Percentiles rank a stretch among this genome's conserved stretches.
Evolutionary conservation across 2,329 filamentous ascomycete genomes (phyloP).

Genomic region (Exophiala mesophila): DNA sequence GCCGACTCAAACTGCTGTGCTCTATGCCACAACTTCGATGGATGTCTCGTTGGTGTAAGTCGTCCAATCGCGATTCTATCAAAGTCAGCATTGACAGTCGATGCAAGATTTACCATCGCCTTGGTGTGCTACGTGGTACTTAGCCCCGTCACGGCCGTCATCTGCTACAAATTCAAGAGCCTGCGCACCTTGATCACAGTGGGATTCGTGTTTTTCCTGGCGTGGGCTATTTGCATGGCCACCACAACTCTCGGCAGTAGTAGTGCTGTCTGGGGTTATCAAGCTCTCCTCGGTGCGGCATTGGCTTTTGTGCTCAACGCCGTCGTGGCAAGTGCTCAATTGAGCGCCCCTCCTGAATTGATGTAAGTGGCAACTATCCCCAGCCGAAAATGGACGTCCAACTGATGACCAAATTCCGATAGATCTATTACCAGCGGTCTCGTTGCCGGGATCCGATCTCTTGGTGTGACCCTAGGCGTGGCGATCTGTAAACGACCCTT

Average conservation of each 20-base stretch:
- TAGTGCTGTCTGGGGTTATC: constrained; percentile 17
- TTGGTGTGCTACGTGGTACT: constrained; percentile 8
- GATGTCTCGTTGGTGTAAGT: constrained; percentile 8
- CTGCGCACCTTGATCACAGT: constrained; percentile 2
- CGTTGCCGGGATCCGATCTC: constrained; percentile 12
- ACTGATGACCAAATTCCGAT: neutral
- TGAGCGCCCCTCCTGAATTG: constrained; percentile 16
- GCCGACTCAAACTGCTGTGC: constrained; percentile 7
- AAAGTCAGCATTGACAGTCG: neutral
- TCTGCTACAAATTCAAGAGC: constrained; percentile 10
- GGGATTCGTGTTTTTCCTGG: constrained; percentile 5
- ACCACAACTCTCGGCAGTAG: constrained; percentile 9
- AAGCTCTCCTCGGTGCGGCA: constrained; percentile 13
- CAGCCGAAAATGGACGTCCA: too few relatives aligned
- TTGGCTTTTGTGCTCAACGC: constrained; percentile 14
- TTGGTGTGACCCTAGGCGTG: constrained; percentile 16
- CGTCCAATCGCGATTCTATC: neutral
- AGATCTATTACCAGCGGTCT: constrained; percentile 18
- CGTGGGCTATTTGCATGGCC: constrained; percentile 13
- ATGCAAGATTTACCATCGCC: constrained; percentile 2
- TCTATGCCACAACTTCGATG: constrained; percentile 5
- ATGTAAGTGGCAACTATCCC: constrained; percentile 11
- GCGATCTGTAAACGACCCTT: constrained; percentile 14
- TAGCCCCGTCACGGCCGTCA: constrained; percentile 7
- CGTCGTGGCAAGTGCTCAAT: constrained; percentile 11